A percentile compares a stretch with the other conserved stretches of the same genome.
These are phyloP conservation scores for Acrodontium crateriforme DNA, from an alignment of 2,329 filamentous ascomycete genomes.

Conservation along the genomic window DNA sequence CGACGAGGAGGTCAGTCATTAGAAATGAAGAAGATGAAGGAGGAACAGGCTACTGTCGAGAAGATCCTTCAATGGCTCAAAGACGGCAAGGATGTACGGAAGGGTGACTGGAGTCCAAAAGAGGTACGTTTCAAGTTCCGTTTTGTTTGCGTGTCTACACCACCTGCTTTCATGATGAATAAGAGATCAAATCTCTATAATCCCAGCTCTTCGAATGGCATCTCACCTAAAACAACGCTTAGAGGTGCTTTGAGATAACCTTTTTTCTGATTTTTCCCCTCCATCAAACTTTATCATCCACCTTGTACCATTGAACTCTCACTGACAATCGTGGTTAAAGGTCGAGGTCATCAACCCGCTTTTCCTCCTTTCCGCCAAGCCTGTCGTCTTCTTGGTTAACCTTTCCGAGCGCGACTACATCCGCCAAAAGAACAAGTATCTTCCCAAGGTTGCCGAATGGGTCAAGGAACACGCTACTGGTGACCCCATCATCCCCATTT, in stretches of 20 bases:
- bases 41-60: constrained; percentile 86
- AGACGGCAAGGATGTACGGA: constrained; percentile 84
- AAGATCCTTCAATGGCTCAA: constrained; percentile 75
- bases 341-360: constrained; percentile 96
- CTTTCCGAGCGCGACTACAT: constrained; percentile 94
- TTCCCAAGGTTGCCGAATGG: constrained; percentile 88
- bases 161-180: constrained; percentile 71
- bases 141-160: constrained; percentile 10
- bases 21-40: constrained; percentile 94
- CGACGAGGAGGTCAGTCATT: constrained; percentile 84
- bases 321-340: constrained; percentile 36
- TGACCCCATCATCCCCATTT: constrained; percentile 86
- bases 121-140: constrained; percentile 55
- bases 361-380: constrained; percentile 89
- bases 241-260: constrained; percentile 80
- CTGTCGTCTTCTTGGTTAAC: constrained; percentile 94
- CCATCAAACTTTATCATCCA: no score
- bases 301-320: not conserved
- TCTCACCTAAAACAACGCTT: constrained; percentile 58
- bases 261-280: constrained; percentile 35
- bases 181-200: constrained; percentile 94
- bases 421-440: constrained; percentile 98
- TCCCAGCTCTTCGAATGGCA: constrained; percentile 97
- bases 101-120: constrained; percentile 79
- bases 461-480: constrained; percentile 79